These are phyloP conservation scores for Phytophthora kernoviae DNA, from an alignment of 352 stramenopile genomes.

Conservation along the genomic window DNA sequence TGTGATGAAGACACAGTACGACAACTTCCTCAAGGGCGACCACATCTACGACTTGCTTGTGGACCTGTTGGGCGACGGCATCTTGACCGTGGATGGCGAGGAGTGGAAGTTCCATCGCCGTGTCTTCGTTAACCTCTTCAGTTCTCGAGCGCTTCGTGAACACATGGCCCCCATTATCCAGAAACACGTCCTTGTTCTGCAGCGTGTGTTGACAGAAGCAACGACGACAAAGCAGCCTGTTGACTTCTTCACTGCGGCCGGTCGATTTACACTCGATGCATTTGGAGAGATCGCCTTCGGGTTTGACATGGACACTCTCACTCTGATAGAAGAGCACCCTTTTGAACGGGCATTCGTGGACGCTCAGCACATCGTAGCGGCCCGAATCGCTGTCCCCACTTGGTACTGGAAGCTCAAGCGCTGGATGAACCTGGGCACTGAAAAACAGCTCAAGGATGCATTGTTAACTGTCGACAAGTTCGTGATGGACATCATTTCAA, in stretches of 20 bases:
- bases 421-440: conserved; percentile 36
- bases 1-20: conserved; percentile 67
- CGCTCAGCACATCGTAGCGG: conserved; percentile 23
- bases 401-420: conserved; percentile 46
- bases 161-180: conserved; percentile 54
- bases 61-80: conserved; percentile 74
- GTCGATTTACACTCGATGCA: conserved; percentile 39
- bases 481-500: conserved; percentile 36
- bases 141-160: conserved; percentile 47
- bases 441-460: conserved; percentile 21
- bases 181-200: conserved; percentile 39
- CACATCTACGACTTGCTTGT: conserved; percentile 42
- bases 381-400: conserved; percentile 24
- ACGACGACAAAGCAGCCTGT: conserved; percentile 3
- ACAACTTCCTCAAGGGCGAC: conserved; percentile 77
- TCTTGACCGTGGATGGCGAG: conserved; percentile 69
- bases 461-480: conserved; percentile 22
- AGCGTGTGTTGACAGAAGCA: conserved; percentile 22
- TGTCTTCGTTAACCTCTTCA: conserved; percentile 89
- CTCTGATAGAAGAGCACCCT: conserved; percentile 26
- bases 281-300: conserved; percentile 45
- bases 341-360: conserved; percentile 38
- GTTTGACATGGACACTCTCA: conserved; percentile 34
- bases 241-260: conserved; percentile 27
- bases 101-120: conserved; percentile 78